Base-by-base conservation (phyloP, 371 early-diverging fungal genomes). In the Mortierella sp. region DNA sequence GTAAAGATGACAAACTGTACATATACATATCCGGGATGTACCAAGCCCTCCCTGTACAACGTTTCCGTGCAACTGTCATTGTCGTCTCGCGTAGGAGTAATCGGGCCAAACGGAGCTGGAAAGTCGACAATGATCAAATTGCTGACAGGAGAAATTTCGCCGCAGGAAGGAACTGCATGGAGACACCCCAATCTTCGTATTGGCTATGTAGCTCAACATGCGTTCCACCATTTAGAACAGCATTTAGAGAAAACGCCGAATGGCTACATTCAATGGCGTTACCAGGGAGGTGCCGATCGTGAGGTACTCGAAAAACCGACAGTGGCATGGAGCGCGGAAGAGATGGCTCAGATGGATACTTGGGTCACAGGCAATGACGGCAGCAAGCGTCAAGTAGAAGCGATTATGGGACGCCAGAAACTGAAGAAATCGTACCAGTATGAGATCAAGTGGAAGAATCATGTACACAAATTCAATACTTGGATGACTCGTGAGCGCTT, bases 171-270 rank as follows among this genome's bases (percentile, higher is more conserved):
- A 79, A 89, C 91, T 28, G 92, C 93, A 59, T 92, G 90, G 90
- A 90, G 92, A 85, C 93, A 94, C 76, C 93, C 93, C 41, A 92
- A 92, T 84, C 86, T 94, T 70, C 93, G 95, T 72, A 90, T 94
- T 77, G 95, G 92, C 36, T 96, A 96, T 77, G 95, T 96, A 65
- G 94, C 96, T 36, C 96, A 97, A 85, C 95, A 96, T 68, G 94
- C 94, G 63, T 94, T 95, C 91, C 93, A 94, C 79, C 94, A 95
- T 75, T 85, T 95, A 79, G 94, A 94, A 67, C 90, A 92, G 82
- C 96, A 95, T 71, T 80, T 93, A 82, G 94, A 94, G 67, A 86
- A 84, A 69, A 94, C 96, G 1, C 94, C 96, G 22, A 94, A 94
- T 85, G 90, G 92, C 62, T 95, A 95, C 83, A 92, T 95, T 61